Percentiles rank a stretch among this genome's conserved stretches.
Conservation (phyloP, 768 basidiomycete species). For the Boletus sensibilis region DNA sequence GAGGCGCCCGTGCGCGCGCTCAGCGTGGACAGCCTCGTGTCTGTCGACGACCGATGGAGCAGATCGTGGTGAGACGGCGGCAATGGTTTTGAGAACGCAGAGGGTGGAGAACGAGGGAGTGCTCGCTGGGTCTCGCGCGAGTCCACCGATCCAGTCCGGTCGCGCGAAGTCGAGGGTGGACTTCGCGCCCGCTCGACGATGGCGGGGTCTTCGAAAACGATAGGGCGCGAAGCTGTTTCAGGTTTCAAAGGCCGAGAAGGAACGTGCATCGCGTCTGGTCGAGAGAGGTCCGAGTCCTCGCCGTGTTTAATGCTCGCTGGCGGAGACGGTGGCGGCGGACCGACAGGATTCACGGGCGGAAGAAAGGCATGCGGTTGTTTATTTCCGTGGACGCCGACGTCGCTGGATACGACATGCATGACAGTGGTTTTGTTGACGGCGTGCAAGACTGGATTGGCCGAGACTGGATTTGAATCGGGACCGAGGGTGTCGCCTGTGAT, state of each 20-base stretch:
- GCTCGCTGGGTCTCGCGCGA: slow-evolving; percentile 25
- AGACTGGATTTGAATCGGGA: slow-evolving; percentile 38
- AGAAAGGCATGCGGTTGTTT: not conserved
- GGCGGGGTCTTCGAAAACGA: slow-evolving; percentile 37
- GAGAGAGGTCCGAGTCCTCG: slow-evolving; percentile 13
- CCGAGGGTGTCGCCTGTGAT: slow-evolving; percentile 49
- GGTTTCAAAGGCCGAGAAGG: slow-evolving; percentile 23
- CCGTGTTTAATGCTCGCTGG: slow-evolving; percentile 40
- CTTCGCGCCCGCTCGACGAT: slow-evolving; percentile 18
- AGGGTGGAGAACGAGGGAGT: slow-evolving; percentile 19
- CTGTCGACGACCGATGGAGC: slow-evolving; percentile 50
- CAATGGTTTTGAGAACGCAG: slow-evolving; percentile 19
- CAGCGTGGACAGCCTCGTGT: slow-evolving; percentile 42
- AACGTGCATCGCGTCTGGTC: slow-evolving; percentile 31
- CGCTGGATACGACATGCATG: slow-evolving; percentile 31
- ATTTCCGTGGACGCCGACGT: slow-evolving; percentile 13
- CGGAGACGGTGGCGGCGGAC: slow-evolving; percentile 60
- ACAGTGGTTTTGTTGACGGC: slow-evolving; percentile 37
- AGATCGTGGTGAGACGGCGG: slow-evolving; percentile 25
- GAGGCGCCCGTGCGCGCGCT: slow-evolving; percentile 23
- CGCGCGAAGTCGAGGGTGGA: slow-evolving; percentile 20
- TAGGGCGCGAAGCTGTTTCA: slow-evolving; percentile 22
- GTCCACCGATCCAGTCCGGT: slow-evolving; percentile 32
- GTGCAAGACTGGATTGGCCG: slow-evolving; percentile 34
- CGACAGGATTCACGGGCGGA: slow-evolving; percentile 22